phyloP scores from a whole-genome alignment of 176 grass and related monocot genomes.

The Zoysia japonica region DNA sequence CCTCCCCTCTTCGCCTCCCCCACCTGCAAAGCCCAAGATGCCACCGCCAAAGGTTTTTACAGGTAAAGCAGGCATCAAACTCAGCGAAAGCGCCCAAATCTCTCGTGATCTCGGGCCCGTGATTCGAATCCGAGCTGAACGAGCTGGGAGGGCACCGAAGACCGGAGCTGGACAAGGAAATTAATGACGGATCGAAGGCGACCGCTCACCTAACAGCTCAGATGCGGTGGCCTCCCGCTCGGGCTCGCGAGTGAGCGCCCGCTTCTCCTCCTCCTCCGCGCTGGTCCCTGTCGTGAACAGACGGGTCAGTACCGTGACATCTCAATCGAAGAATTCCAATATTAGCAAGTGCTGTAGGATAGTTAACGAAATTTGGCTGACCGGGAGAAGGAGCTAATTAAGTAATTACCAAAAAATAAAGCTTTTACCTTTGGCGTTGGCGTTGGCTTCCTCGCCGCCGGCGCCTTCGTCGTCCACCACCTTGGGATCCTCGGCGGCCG shows the following conservation, averaged over 20 bases:
- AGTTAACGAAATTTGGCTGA: slow-evolving; percentile 20
- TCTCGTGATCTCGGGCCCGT: slow-evolving; percentile 26
- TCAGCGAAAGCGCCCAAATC: slow-evolving; percentile 7
- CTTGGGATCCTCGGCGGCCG: slow-evolving; percentile 30
- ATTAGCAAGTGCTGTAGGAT: neutral
- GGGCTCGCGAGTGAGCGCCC: slow-evolving; percentile 35
- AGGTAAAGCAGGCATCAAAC: slow-evolving; percentile 35
- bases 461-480: slow-evolving; percentile 26
- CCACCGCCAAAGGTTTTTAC: slow-evolving; percentile 37
- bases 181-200: slow-evolving; percentile 28
- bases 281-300: slow-evolving; percentile 15
- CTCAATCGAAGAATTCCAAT: slow-evolving; percentile 23
- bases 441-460: neutral
- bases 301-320: slow-evolving; percentile 24
- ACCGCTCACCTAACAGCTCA: slow-evolving; percentile 40
- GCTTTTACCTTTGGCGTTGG: slow-evolving; percentile 34
- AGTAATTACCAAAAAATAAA: neutral
- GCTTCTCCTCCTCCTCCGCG: slow-evolving; percentile 24
- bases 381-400: neutral
- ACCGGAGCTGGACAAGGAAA: slow-evolving; percentile 37
- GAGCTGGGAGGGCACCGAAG: slow-evolving; percentile 10
- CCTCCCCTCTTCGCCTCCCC: slow-evolving; percentile 27
- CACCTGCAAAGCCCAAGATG: slow-evolving; percentile 51
- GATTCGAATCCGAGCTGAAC: slow-evolving; percentile 8
- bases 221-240: slow-evolving; percentile 24